Evolutionary conservation across 192 early-diverging fungal genomes (phyloP), one percentile per base, ranked within the genome.

Genomic region (Phlyctochytrium arcticum): DNA sequence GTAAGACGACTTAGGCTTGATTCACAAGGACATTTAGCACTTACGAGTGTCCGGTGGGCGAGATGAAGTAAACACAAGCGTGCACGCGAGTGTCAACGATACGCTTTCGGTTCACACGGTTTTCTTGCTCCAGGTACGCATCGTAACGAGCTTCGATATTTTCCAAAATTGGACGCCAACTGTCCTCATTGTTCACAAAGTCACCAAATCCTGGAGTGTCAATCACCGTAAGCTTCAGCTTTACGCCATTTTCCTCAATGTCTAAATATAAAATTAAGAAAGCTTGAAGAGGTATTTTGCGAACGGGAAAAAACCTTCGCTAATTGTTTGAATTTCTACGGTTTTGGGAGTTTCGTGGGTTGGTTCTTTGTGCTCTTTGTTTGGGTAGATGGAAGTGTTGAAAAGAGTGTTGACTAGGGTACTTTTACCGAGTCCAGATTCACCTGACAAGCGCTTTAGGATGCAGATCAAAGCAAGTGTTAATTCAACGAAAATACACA

Each of bases 191-290:
- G 68, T 86, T 82, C 51, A 86, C 82, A 53, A 75, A 77, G 70
- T 86, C 84, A 50, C 83, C 84, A 64, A 86, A 86, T 21, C 84
- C 97, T 36, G 97, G 95, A 54, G 97, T 98, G 75, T 99, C 97
- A 39, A 99, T 91, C 62, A 96, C 88, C 42, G 94, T 98, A 57
- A 99, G 85, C 62, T 91, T 89, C 57, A 99, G 90, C 77, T 90
- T 91, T 63, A 96, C 92, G 78, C 95, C 95, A 78, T 98, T 94
- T 82, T 97, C 95, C 71, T 98, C 92, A 62, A 95, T 83, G 59
- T 97, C 93, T 56, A 36, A 5, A 26, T 17, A 36, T 24, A 24
- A 15, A 66, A 27, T 26, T 24, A 37, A 3, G 10, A 10, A 15
- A 32, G 50, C 54, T 6, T 4, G 17, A 33, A 29, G 24, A 15